Percentiles rank a stretch among this genome's conserved stretches.
These are phyloP conservation scores for Fusarium sp. DNA, from an alignment of 2,329 filamentous ascomycete species.

Conservation along the genomic window DNA sequence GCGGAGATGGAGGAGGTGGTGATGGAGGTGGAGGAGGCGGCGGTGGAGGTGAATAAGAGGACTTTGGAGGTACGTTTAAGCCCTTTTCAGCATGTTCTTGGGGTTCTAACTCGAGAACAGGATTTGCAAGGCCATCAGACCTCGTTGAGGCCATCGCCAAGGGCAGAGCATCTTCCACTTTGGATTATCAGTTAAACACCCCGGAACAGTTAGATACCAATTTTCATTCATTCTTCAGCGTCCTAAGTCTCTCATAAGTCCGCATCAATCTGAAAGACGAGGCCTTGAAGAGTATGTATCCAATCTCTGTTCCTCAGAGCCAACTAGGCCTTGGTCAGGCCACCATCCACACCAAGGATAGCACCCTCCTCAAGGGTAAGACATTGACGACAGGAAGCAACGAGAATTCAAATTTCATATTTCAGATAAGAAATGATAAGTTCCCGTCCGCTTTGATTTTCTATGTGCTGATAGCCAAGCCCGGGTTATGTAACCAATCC, in stretches of 20 bases:
- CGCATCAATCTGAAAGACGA: fast-evolving
- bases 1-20: not conserved
- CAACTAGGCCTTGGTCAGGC: not conserved
- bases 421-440: not conserved
- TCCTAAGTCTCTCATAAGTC: not conserved
- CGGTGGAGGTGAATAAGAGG: not conserved
- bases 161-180: not conserved
- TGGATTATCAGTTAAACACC: not conserved
- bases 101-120: not conserved
- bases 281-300: not conserved
- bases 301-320: not conserved
- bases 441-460: not conserved
- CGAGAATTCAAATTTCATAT: not conserved
- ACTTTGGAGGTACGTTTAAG: not conserved
- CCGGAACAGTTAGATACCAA: not conserved
- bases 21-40: not conserved
- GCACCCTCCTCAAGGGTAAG: not conserved
- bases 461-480: not conserved
- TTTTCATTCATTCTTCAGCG: not conserved
- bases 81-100: not conserved
- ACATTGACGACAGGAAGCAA: not conserved
- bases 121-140: not conserved
- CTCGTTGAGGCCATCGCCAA: not conserved
- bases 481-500: not conserved
- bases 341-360: not conserved